Evolutionary conservation across 2,329 filamentous ascomycete species (phyloP).

Genomic region (Acrocalymma vagum): DNA sequence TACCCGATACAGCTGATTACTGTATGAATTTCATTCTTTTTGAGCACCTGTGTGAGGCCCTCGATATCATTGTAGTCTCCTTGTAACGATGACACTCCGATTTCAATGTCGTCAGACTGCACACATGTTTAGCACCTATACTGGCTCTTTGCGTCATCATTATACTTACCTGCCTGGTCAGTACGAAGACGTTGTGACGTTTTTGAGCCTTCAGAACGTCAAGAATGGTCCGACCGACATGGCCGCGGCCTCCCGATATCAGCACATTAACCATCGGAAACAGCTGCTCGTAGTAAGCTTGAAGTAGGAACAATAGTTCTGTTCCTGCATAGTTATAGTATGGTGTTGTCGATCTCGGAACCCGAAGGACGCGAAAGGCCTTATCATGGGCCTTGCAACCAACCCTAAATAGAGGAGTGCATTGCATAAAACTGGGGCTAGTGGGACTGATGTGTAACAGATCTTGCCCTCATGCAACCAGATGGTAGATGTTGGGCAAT

Average conservation of each 20-base stretch:
- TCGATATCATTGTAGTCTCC: conserved; percentile 42
- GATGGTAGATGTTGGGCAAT: too few relatives aligned
- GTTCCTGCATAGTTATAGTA: too few relatives aligned
- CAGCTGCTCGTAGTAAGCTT: too few relatives aligned
- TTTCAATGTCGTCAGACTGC: conserved; percentile 5
- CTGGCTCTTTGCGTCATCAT: too few relatives aligned
- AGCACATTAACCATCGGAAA: conserved; percentile 54
- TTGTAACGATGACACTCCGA: conserved; percentile 15
- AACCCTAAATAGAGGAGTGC: too few relatives aligned
- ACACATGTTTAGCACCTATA: conserved; percentile 7
- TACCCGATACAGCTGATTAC: conserved; percentile 53
- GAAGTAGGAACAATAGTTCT: too few relatives aligned
- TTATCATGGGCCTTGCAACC: too few relatives aligned
- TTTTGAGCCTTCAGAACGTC: conserved; percentile 47
- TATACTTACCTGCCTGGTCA: conserved; percentile 50
- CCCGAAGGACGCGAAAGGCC: too few relatives aligned
- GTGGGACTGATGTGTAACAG: too few relatives aligned
- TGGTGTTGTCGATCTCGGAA: too few relatives aligned
- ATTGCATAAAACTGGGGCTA: too few relatives aligned
- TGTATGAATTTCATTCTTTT: conserved; percentile 51
- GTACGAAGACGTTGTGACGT: conserved; percentile 48
- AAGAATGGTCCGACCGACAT: conserved; percentile 55
- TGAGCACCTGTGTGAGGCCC: conserved; percentile 28
- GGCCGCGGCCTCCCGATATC: conserved; percentile 56
- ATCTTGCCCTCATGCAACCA: too few relatives aligned